Evolutionary conservation across 257 asterid species (phyloP), one percentile per base, ranked within the genome.

Genomic region (Sherardia arvensis): DNA sequence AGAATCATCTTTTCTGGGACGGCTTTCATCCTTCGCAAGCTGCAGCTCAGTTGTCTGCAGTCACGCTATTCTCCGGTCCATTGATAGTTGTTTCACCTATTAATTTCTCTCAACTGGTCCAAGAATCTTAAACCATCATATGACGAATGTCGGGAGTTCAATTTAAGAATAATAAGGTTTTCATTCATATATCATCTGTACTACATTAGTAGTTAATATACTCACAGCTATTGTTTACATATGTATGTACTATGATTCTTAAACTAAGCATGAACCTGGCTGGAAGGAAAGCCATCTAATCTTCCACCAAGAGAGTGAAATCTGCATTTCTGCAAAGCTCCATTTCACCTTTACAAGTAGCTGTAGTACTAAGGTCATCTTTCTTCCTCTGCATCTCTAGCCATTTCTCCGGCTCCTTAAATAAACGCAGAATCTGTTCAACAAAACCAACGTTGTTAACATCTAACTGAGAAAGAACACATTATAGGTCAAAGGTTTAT

Each of bases 401-500:
- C 83, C 78, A 78, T 53, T 62, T 54, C 3, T 68, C 80, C 49
- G 93, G 87, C 72, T 84, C 84, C 75, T 77, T 83, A 12, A 81
- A 78, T 59, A 78, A 71, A 34, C 58, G 73, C 73, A 89, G 69
- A 60, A 89, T 80, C 95, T 89, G 87, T 66, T 61, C 55, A 57
- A 59, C 58, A 65, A 28, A 36, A 26, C 1, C 25, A 28, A n/a
- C 36, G 11, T 10, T 11, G n/a, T 18, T 21, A 26, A 25, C n/a
- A 23, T 61, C 40, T 18, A 25, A 20, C 62, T 29, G 43, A 29
- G 21, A 58, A 14, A 29, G 2, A 10, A 57, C 25, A 4, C 43
- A 30, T 58, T 32, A 4, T 10, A 38, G 1, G 15, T 10, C 45
- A 36, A 38, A 38, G 15, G 47, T 38, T 38, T 6, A 11, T 7